Base-by-base conservation (phyloP, 2,329 filamentous ascomycete species). In the Septoria petroselini region DNA sequence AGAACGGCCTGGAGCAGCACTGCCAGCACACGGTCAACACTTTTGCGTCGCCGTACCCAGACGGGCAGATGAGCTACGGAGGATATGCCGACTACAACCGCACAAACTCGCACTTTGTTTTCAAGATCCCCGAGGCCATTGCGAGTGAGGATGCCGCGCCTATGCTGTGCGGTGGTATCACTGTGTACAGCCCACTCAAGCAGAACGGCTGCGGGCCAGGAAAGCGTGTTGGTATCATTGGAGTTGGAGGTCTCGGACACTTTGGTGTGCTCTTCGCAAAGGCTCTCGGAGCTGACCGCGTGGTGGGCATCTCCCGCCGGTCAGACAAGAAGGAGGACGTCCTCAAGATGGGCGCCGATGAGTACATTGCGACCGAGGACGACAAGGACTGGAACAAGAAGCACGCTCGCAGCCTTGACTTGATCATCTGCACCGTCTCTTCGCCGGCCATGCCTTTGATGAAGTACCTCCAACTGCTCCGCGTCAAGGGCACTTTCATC, bases 101-200 rank as follows among this genome's bases (percentile, higher is more conserved):
- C 15, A 54, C 54, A 8, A 57, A 58, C 7, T 53, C 44, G 3
- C 77, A 80, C 58, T 90, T 88, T 57, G 76, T 75, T 0, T 70
- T 82, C 60, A 75, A 71, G 61, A 81, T 83, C 50, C 80, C 80
- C 0, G 72, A 76, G 11, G 63, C 53, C 0, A 54, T 83, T 21
- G 60, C 68, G 1, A 74, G 70, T 23, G 74, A 72, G 7, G 71
- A 76, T 50, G 80, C 78, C 1, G 79, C 86, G 1, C 86, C 87
- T 1, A 82, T 93, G 73, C 75, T 91, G 21, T 91, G 88, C 63
- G 88, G 82, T 1, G 88, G 88, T 1, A 76, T 91, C 44, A 93
- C 88, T 0, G 78, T 84, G 0, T 93, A 80, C 64, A 78, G 79
- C 3, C 87, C 88, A 0, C 69, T 93, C 12, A 77, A 77, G 41